phyloP scores from a whole-genome alignment of 768 basidiomycete genomes.

The Lactifluus subvellereus region DNA sequence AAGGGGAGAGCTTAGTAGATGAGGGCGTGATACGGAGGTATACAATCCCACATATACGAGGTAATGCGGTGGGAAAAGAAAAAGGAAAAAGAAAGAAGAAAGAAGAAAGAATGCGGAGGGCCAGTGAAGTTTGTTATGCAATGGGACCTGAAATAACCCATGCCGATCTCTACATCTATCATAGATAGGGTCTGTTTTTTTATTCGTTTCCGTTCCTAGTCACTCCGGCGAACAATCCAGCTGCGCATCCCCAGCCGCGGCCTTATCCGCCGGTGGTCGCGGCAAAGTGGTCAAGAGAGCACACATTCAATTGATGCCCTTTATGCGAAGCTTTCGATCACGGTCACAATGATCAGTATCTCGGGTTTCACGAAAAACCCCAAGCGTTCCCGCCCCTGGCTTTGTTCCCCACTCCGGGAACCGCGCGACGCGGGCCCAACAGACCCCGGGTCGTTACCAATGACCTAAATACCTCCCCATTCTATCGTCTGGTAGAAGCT shows the following conservation, averaged over 20 bases:
- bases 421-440: too few species aligned
- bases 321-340: too few species aligned
- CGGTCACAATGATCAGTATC: too few species aligned
- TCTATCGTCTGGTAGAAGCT: not conserved
- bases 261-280: too few species aligned
- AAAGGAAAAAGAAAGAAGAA: not conserved
- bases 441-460: too few species aligned
- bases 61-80: not conserved
- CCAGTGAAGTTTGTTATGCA: not conserved
- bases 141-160: not conserved
- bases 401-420: not conserved
- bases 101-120: not conserved
- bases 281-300: too few species aligned
- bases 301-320: too few species aligned
- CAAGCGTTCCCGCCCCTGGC: conserved; percentile 7
- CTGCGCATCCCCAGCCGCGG: too few species aligned
- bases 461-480: not conserved
- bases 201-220: too few species aligned
- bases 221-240: too few species aligned
- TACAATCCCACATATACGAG: conserved; percentile 3
- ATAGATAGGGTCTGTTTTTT: too few species aligned
- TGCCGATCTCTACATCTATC: too few species aligned
- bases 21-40: not conserved
- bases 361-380: not conserved
- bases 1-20: not conserved